Evolutionary conservation across 805 yeast genomes (phyloP).

Genomic region (Monosporozyma aquatica): DNA sequence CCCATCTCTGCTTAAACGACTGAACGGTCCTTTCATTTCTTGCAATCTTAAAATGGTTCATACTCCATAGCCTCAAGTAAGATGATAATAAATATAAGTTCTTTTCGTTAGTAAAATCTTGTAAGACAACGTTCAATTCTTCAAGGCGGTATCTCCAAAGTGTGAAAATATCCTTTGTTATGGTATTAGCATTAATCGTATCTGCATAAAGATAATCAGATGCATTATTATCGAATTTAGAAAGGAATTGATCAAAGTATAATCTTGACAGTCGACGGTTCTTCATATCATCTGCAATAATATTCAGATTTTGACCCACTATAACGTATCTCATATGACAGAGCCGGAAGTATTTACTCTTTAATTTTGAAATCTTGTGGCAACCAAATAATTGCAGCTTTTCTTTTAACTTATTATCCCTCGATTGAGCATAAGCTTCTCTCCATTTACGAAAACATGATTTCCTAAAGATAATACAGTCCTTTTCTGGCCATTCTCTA

Average conservation of each 20-base stretch:
- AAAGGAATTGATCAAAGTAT: background rate
- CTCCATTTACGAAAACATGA: background rate
- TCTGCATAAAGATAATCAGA: background rate
- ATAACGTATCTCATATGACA: background rate
- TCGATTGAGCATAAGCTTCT: background rate
- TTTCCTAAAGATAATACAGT: background rate
- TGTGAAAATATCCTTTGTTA: background rate
- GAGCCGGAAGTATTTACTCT: background rate
- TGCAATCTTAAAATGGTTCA: conserved; percentile 26
- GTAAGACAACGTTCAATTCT: conserved; percentile 12
- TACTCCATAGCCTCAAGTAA: conserved; percentile 29
- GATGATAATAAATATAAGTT: conserved; percentile 18
- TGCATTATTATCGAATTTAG: background rate
- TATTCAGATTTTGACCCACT: background rate
- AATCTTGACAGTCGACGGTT: background rate
- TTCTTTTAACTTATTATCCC: background rate
- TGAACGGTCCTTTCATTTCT: conserved; percentile 30
- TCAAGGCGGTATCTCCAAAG: conserved; percentile 1
- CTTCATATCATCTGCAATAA: background rate
- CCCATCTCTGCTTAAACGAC: conserved; percentile 32
- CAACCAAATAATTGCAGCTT: background rate
- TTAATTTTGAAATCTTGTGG: background rate
- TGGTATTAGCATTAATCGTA: background rate
- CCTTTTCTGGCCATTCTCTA: background rate
- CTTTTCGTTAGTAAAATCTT: conserved; percentile 18